Evolutionary conservation across 306 rosid species (phyloP).

Genomic region (Prunus kanzakura): DNA sequence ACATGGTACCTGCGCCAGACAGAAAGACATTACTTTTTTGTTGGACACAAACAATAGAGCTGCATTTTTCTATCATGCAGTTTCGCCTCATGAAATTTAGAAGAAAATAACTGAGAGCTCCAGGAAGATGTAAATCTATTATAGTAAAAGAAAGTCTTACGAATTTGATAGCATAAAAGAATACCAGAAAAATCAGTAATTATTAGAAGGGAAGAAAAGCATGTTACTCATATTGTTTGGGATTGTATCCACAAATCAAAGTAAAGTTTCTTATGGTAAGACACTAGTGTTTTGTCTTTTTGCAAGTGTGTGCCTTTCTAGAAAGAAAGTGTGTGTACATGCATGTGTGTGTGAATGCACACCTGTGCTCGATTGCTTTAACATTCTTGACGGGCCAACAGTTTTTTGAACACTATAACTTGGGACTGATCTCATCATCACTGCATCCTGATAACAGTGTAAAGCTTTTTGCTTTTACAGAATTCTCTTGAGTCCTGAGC

Average conservation of each 20-base stretch:
- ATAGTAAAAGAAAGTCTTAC: not conserved
- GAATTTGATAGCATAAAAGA: not conserved
- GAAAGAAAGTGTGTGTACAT: not conserved
- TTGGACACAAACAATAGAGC: not conserved
- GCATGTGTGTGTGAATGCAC: not conserved
- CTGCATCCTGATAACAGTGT: not conserved
- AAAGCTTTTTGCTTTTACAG: not conserved
- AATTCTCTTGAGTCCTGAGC: not conserved
- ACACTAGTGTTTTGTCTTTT: not conserved
- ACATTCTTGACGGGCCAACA: not conserved
- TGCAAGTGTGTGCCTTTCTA: not conserved
- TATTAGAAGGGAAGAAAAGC: not conserved
- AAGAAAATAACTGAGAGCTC: not conserved
- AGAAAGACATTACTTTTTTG: not conserved
- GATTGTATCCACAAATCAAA: not conserved
- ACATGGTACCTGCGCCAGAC: constrained; percentile 76
- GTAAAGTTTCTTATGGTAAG: not conserved
- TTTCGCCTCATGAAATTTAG: not conserved
- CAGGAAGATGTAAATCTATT: not conserved
- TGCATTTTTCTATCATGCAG: not conserved
- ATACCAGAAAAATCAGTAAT: not conserved
- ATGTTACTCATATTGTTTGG: not conserved
- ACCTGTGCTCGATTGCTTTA: not conserved
- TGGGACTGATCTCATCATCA: not conserved
- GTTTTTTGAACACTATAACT: not conserved